phyloP scores from a whole-genome alignment of 1,284 basidiomycete species.

The Nidula niveotomentosa region DNA sequence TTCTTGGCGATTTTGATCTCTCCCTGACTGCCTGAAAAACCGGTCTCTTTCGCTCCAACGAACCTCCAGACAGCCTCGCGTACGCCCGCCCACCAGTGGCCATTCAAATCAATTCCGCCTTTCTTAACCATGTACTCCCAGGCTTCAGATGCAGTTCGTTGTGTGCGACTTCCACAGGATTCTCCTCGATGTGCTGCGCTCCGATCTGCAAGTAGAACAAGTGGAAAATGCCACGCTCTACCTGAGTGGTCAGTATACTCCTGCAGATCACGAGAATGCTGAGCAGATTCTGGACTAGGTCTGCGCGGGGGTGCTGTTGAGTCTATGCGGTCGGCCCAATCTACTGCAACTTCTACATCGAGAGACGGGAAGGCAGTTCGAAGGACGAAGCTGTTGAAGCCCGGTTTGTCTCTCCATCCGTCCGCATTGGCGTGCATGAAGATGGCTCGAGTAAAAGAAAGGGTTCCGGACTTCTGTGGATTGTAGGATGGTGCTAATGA shows the following conservation, averaged over 20 bases:
- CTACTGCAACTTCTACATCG: constrained; percentile 63
- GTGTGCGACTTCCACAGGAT: constrained; percentile 59
- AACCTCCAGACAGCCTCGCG: constrained; percentile 61
- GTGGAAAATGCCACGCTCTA: constrained; percentile 50
- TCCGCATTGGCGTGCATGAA: constrained; percentile 56
- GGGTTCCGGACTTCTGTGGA: constrained; percentile 27
- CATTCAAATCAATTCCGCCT: constrained; percentile 30
- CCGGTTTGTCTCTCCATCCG: constrained; percentile 75
- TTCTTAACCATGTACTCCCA: constrained; percentile 47
- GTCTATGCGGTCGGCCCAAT: constrained; percentile 65
- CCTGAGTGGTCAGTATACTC: constrained; percentile 5
- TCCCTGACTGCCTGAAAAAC: background rate
- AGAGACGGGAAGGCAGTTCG: constrained; percentile 77
- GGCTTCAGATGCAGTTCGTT: constrained; percentile 69
- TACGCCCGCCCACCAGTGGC: constrained; percentile 73
- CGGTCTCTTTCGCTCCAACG: constrained; percentile 43
- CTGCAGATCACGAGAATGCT: constrained; percentile 1
- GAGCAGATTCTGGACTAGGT: constrained; percentile 2
- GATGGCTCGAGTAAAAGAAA: constrained; percentile 65
- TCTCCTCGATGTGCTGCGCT: constrained; percentile 71
- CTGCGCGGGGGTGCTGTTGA: constrained; percentile 25
- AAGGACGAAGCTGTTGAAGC: constrained; percentile 73
- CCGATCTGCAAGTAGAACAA: constrained; percentile 67
- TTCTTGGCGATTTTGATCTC: background rate
- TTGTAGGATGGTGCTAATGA: background rate